Conservation (phyloP, 306 rosid species). For the Castanopsis chinensis region DNA sequence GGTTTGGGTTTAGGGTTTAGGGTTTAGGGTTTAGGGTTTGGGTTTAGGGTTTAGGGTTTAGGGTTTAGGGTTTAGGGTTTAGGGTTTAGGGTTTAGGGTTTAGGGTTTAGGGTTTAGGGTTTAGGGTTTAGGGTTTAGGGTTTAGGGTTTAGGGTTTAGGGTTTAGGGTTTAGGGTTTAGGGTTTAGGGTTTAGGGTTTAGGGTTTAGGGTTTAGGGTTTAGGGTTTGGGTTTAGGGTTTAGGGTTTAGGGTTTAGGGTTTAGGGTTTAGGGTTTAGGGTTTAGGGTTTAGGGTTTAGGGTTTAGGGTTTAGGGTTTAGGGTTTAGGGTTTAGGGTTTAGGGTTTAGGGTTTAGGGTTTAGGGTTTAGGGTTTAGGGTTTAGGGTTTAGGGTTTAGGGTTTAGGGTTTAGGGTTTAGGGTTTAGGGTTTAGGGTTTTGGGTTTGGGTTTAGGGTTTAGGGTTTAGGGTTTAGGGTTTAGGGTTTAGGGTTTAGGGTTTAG, state of each 20-base stretch:
- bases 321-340: conserved; percentile 6
- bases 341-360: conserved; percentile 9
- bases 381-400: conserved; percentile 22
- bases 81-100: conserved; percentile 35
- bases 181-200: too few species aligned
- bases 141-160: conserved; percentile 17
- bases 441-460: conserved; percentile 26
- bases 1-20: conserved; percentile 30
- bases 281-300: conserved; percentile 15
- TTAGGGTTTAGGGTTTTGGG: conserved; percentile 15
- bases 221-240: conserved; percentile 10
- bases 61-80: conserved; percentile 14
- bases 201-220: neutral
- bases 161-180: neutral
- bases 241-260: conserved; percentile 1
- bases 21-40: conserved; percentile 16
- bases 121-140: conserved; percentile 27
- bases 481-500: conserved; percentile 17
- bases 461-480: conserved; percentile 18
- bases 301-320: conserved; percentile 14
- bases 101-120: conserved; percentile 25
- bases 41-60: conserved; percentile 26
- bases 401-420: conserved; percentile 16
- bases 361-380: conserved; percentile 6
- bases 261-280: conserved; percentile 16